These are phyloP conservation scores for Ceratocystis papillata DNA, from an alignment of 2,329 filamentous ascomycete species.

Conservation along the genomic window DNA sequence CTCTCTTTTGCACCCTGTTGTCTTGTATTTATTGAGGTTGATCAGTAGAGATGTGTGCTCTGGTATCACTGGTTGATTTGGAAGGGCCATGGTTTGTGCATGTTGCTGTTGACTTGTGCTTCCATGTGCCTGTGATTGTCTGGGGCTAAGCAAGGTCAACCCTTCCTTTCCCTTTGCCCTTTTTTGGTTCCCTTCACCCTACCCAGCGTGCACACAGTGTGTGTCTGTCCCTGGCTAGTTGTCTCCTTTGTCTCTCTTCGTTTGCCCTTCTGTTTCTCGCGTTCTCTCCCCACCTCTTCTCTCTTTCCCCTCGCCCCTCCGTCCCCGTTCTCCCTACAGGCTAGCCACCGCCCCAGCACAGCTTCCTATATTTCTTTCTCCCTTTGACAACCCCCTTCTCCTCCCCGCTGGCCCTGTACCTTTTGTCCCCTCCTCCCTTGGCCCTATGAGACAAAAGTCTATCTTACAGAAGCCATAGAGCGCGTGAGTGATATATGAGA, in stretches of 20 bases:
- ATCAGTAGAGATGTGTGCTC: background rate
- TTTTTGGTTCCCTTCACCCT: background rate
- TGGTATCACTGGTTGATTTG: background rate
- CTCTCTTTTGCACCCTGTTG: background rate
- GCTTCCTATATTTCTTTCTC: background rate
- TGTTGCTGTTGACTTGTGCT: background rate
- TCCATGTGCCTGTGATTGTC: background rate
- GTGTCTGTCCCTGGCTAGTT: background rate
- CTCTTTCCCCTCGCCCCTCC: background rate
- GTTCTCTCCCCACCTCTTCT: background rate
- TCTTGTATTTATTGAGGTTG: background rate
- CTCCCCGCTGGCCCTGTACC: background rate
- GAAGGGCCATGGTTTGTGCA: background rate
- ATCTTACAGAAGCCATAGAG: too few species aligned
- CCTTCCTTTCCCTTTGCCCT: background rate
- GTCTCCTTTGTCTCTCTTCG: background rate
- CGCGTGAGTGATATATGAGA: slow-evolving; percentile 2
- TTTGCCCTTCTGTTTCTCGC: background rate
- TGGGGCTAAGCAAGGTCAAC: background rate
- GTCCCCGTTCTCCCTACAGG: background rate
- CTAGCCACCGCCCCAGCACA: too few species aligned
- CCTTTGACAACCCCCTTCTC: background rate
- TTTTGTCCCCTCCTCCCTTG: background rate
- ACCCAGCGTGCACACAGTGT: background rate
- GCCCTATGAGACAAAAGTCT: background rate